phyloP scores from a whole-genome alignment of 1,284 basidiomycete genomes.

The Hypsizygus ulmarius region DNA sequence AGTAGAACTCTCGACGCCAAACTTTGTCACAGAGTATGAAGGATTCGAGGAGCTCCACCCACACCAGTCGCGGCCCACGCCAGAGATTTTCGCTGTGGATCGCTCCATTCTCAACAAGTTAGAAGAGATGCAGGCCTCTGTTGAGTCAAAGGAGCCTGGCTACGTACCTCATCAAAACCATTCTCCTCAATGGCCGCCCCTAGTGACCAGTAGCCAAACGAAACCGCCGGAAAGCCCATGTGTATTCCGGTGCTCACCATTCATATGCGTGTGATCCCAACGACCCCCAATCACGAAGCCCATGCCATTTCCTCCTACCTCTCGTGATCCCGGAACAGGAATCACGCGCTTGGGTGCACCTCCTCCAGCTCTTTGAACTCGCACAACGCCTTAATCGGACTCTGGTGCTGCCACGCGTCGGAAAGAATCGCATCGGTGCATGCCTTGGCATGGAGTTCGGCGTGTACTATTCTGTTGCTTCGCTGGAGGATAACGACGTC shows the following conservation, averaged over 20 bases:
- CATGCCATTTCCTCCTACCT: constrained; percentile 47
- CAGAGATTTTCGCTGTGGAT: constrained; percentile 3
- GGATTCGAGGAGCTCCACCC: not conserved
- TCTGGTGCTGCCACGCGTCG: constrained; percentile 52
- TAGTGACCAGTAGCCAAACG: constrained; percentile 25
- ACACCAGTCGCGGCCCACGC: not conserved
- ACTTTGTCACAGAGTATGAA: not conserved
- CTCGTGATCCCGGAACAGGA: constrained; percentile 47
- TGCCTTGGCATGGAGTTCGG: constrained; percentile 44
- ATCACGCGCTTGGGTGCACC: constrained; percentile 47
- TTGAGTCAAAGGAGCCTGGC: not conserved
- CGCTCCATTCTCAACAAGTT: constrained; percentile 13
- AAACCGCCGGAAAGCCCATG: constrained; percentile 5
- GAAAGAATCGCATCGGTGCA: constrained; percentile 44
- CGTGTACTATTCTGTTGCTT: constrained; percentile 43
- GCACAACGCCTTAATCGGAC: constrained; percentile 44
- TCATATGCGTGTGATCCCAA: constrained; percentile 3
- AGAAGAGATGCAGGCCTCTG: constrained; percentile 1
- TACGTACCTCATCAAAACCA: not conserved
- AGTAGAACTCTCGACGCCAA: no score
- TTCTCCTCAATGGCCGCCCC: constrained; percentile 25
- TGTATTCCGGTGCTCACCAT: not conserved
- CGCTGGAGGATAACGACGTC: constrained; percentile 20
- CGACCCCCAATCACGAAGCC: not conserved
- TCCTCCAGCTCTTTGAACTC: constrained; percentile 42